Evolutionary conservation across 495 filamentous ascomycete species (phyloP).

Genomic region (Geopyxis carbonaria): DNA sequence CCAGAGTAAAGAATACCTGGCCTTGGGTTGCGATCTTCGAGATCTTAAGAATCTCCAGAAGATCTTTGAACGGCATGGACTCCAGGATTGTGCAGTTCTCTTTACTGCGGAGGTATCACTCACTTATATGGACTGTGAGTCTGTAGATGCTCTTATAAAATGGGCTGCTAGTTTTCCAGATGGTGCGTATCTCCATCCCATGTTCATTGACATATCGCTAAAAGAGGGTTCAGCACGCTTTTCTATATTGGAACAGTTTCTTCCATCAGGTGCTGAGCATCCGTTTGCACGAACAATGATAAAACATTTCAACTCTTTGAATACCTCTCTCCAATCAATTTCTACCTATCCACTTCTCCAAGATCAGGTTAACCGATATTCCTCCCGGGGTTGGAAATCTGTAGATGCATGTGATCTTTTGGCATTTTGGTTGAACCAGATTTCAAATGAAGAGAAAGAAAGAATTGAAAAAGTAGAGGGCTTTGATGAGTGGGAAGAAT

Average conservation of each 20-base stretch:
- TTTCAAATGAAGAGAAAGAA: conserved; percentile 37
- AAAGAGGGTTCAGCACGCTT: conserved; percentile 32
- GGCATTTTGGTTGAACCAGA: conserved; percentile 57
- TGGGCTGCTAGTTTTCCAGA: conserved; percentile 50
- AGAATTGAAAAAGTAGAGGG: conserved; percentile 37
- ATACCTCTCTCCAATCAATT: conserved; percentile 57
- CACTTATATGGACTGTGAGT: conserved; percentile 71
- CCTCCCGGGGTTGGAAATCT: conserved; percentile 42
- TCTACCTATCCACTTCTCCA: conserved; percentile 46
- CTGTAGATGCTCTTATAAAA: conserved; percentile 51
- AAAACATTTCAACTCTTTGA: conserved; percentile 61
- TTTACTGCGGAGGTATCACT: conserved; percentile 80
- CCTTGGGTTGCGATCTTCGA: conserved; percentile 67
- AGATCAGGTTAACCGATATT: conserved; percentile 51
- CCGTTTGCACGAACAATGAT: conserved; percentile 85
- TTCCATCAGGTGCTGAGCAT: conserved; percentile 57
- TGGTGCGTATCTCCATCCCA: conserved; percentile 29
- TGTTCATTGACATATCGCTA: conserved; percentile 1
- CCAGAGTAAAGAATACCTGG: conserved; percentile 52
- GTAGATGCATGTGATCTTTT: conserved; percentile 50
- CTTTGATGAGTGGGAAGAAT: conserved; percentile 95
- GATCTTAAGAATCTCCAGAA: conserved; percentile 40
- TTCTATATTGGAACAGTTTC: conserved; percentile 75
- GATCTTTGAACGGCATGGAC: conserved; percentile 37
- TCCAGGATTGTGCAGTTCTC: conserved; percentile 45